A percentile compares a stretch with the other conserved stretches of the same genome.
These are phyloP conservation scores for Glarea lozoyensis DNA, from an alignment of 495 filamentous ascomycete genomes.

Conservation along the genomic window DNA sequence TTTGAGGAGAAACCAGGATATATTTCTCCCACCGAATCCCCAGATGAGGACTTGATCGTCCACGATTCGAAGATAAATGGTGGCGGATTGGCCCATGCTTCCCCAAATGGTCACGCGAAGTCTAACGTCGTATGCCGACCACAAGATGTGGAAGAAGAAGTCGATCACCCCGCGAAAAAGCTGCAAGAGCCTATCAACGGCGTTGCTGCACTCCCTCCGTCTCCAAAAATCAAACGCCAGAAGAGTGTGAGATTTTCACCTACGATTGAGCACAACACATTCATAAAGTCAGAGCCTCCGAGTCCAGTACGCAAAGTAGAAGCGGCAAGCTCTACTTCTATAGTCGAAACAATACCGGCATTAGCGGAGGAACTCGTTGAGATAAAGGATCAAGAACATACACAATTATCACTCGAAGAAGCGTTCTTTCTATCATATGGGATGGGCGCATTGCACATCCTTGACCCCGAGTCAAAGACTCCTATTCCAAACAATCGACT, in stretches of 20 bases:
- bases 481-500: conserved; percentile 43
- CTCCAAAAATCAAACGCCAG: conserved; percentile 15
- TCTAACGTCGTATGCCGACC: background rate
- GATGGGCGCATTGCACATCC: conserved; percentile 66
- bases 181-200: conserved; percentile 5
- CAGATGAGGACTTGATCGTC: background rate
- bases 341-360: too few relatives aligned
- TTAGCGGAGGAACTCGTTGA: conserved; percentile 10
- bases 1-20: background rate
- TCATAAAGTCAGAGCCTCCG: conserved; percentile 38
- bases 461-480: conserved; percentile 41
- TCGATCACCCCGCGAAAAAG: background rate
- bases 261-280: conserved; percentile 47
- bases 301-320: conserved; percentile 19
- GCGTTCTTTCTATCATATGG: conserved; percentile 84
- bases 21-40: conserved; percentile 27
- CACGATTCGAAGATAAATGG: background rate
- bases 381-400: conserved; percentile 74
- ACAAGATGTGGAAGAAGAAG: background rate
- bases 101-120: conserved; percentile 3
- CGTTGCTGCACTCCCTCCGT: background rate
- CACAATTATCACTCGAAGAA: conserved; percentile 85
- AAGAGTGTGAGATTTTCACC: conserved; percentile 61
- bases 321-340: too few relatives aligned
- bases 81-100: conserved; percentile 3